Evolutionary conservation across 2,329 filamentous ascomycete genomes (phyloP).

Genomic region (Pseudogymnoascus sp.): DNA sequence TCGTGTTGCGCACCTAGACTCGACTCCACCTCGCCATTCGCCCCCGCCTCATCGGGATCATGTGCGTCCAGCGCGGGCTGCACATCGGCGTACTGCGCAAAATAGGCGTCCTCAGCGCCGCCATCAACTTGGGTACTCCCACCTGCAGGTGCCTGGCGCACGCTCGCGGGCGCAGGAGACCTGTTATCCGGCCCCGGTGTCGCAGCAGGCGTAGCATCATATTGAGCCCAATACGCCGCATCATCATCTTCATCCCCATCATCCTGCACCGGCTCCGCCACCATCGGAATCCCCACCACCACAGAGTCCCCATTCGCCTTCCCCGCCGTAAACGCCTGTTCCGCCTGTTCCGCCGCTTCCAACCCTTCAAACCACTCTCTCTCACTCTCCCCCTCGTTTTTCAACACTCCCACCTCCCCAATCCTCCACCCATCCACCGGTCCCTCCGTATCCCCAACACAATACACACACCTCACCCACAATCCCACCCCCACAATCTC

Average conservation of each 20-base stretch:
- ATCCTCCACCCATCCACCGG: slow-evolving; percentile 60
- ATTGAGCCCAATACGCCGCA: slow-evolving; percentile 72
- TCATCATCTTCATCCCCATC: slow-evolving; percentile 54
- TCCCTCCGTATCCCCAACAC: slow-evolving; percentile 46
- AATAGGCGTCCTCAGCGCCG: slow-evolving; percentile 60
- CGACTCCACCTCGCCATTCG: slow-evolving; percentile 33
- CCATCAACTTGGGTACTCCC: slow-evolving; percentile 11
- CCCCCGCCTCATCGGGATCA: slow-evolving; percentile 62
- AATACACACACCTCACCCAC: slow-evolving; percentile 60
- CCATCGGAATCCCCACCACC: background rate
- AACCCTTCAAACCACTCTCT: slow-evolving; percentile 40
- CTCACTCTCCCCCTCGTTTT: slow-evolving; percentile 52
- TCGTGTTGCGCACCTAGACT: slow-evolving; percentile 30
- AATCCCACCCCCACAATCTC: slow-evolving; percentile 53
- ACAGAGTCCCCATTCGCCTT: background rate
- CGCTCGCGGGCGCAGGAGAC: slow-evolving; percentile 48
- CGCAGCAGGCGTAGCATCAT: slow-evolving; percentile 60
- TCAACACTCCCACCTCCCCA: slow-evolving; percentile 56
- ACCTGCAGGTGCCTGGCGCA: slow-evolving; percentile 16
- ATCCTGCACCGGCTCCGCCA: slow-evolving; percentile 14
- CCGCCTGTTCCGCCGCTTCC: slow-evolving; percentile 52
- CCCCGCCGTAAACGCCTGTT: slow-evolving; percentile 40
- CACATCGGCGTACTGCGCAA: slow-evolving; percentile 65
- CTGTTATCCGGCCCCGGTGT: slow-evolving; percentile 48
- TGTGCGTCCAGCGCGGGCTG: slow-evolving; percentile 75